Percentiles rank a stretch among this genome's conserved stretches.
phyloP scores from a whole-genome alignment of 2,329 filamentous ascomycete species.

The Monilinia fructigena region DNA sequence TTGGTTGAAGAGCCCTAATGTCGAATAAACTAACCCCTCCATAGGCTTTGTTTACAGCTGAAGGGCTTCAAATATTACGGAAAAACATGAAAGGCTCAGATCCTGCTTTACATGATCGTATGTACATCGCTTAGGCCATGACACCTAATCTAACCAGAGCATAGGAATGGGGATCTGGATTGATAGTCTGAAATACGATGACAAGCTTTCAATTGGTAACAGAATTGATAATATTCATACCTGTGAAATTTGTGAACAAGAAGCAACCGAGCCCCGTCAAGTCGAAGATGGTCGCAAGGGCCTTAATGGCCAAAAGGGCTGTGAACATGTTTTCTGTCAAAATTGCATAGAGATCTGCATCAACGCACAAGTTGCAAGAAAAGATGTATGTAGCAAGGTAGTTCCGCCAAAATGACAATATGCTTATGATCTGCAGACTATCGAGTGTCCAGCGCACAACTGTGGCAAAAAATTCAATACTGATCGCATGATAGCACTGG shows the following conservation, averaged over 20 bases:
- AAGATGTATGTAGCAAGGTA: neutral
- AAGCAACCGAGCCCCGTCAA: neutral
- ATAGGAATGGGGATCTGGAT: conserved; percentile 6
- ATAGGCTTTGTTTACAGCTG: neutral
- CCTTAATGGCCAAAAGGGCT: neutral
- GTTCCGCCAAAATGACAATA: no score
- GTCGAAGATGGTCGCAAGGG: neutral
- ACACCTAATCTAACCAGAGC: neutral
- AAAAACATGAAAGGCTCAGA: neutral
- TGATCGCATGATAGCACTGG: neutral
- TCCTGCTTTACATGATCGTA: conserved; percentile 11
- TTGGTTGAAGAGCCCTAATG: neutral
- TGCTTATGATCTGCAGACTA: neutral
- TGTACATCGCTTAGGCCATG: neutral
- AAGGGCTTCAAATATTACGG: neutral
- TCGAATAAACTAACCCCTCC: neutral
- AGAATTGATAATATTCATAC: neutral
- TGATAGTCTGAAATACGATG: neutral
- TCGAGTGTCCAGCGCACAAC: neutral
- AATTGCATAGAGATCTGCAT: conserved; percentile 4
- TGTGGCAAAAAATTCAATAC: neutral
- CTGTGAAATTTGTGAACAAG: neutral
- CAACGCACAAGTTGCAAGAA: neutral
- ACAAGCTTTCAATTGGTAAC: neutral
- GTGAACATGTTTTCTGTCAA: conserved; percentile 1